phyloP scores from a whole-genome alignment of 1,284 basidiomycete genomes.

The Fomes fomentarius region DNA sequence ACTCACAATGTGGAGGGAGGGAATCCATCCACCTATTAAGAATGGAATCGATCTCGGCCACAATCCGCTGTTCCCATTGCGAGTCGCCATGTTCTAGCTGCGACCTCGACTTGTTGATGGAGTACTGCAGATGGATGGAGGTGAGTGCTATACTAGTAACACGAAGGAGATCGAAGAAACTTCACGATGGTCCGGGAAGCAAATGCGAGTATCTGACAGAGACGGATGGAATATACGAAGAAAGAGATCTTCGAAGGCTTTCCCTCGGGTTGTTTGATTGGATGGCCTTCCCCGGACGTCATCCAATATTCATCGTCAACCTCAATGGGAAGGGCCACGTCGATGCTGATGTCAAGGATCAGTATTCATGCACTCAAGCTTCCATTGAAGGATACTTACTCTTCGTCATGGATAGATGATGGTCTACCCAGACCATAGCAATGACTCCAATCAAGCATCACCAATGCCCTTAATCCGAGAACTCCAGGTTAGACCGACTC shows the following conservation, averaged over 20 bases:
- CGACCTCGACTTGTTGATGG: constrained; percentile 55
- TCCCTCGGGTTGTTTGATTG: constrained; percentile 48
- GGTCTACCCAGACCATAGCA: constrained; percentile 78
- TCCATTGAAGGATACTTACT: constrained; percentile 49
- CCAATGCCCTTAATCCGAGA: constrained; percentile 69
- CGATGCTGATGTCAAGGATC: constrained; percentile 43
- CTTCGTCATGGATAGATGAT: constrained; percentile 83
- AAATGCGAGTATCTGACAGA: constrained; percentile 57
- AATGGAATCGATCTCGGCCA: constrained; percentile 62
- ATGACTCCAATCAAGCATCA: constrained; percentile 61
- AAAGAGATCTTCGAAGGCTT: constrained; percentile 47
- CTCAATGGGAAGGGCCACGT: constrained; percentile 58
- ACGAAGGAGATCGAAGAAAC: background rate
- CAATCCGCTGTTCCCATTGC: constrained; percentile 55
- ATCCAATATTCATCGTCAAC: constrained; percentile 71
- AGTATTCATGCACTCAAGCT: background rate
- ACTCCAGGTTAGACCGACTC: background rate
- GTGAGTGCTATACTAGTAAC: background rate
- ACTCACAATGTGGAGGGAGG: constrained; percentile 52
- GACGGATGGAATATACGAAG: constrained; percentile 52
- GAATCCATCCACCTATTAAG: constrained; percentile 65
- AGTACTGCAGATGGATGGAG: constrained; percentile 42
- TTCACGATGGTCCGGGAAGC: constrained; percentile 57
- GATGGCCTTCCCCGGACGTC: constrained; percentile 40
- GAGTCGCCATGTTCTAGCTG: constrained; percentile 47